Percentiles rank a stretch among this genome's conserved stretches.
These are phyloP conservation scores for Leptographium lundbergii DNA, from an alignment of 2,329 filamentous ascomycete species.

Conservation along the genomic window DNA sequence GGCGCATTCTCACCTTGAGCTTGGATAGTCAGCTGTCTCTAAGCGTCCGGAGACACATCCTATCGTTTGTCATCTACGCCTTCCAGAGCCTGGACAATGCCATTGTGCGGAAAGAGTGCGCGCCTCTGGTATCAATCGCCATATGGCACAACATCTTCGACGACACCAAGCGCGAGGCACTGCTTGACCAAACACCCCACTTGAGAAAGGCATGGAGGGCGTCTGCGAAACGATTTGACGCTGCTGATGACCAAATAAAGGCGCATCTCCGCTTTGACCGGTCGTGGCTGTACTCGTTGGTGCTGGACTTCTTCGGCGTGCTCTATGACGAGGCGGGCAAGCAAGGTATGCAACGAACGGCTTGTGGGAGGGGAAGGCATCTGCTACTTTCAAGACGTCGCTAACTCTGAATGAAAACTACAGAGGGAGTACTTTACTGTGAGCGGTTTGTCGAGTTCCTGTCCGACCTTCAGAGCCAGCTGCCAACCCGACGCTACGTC, in stretches of 20 bases:
- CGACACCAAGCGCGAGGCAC: slow-evolving; percentile 58
- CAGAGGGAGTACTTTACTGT: slow-evolving; percentile 66
- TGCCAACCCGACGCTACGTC: slow-evolving; percentile 87
- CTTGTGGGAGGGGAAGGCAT: too few relatives aligned
- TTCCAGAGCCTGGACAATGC: slow-evolving; percentile 88
- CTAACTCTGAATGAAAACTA: background rate
- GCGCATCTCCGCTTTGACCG: slow-evolving; percentile 79
- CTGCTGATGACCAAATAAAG: slow-evolving; percentile 68
- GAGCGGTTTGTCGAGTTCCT: slow-evolving; percentile 90
- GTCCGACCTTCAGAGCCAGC: slow-evolving; percentile 79
- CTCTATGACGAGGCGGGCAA: slow-evolving; percentile 41
- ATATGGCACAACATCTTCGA: slow-evolving; percentile 90
- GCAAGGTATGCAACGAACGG: background rate
- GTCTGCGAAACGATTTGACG: slow-evolving; percentile 72
- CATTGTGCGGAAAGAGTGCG: slow-evolving; percentile 90
- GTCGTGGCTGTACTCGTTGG: slow-evolving; percentile 79
- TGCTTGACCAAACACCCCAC: slow-evolving; percentile 60
- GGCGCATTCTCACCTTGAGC: slow-evolving; percentile 77
- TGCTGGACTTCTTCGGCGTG: slow-evolving; percentile 68
- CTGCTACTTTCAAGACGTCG: background rate
- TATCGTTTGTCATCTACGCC: slow-evolving; percentile 79
- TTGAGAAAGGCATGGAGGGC: slow-evolving; percentile 86
- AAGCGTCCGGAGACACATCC: slow-evolving; percentile 63
- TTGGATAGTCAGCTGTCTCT: slow-evolving; percentile 56
- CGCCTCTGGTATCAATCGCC: slow-evolving; percentile 83